A percentile compares a stretch with the other conserved stretches of the same genome.
Conservation (phyloP, 164 flowering plant species). For the Hamamelis virginiana region DNA sequence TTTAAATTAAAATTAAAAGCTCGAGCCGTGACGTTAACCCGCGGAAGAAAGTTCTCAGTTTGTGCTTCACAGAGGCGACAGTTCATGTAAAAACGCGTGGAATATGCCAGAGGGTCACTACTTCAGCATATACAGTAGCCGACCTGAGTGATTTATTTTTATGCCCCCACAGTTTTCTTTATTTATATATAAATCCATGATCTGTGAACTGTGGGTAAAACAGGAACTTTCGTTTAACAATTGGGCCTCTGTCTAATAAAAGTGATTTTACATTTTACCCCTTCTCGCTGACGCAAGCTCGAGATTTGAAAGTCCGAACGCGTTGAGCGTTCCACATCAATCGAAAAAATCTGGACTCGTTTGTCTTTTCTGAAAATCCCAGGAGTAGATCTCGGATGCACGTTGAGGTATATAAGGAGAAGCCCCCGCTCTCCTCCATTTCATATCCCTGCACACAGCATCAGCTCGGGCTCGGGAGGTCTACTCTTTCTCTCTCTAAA, state of each 20-base stretch:
- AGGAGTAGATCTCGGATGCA: slow-evolving; percentile 12
- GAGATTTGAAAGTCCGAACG: too few species aligned
- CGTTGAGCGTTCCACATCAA: slow-evolving; percentile 4
- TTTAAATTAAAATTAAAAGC: too few species aligned
- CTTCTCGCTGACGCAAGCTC: neutral
- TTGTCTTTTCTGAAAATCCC: slow-evolving; percentile 7
- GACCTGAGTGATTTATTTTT: too few species aligned
- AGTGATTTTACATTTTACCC: neutral
- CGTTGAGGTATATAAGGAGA: slow-evolving; percentile 16
- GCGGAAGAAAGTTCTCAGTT: too few species aligned
- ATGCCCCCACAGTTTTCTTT: too few species aligned
- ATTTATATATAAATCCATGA: neutral
- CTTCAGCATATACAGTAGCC: too few species aligned
- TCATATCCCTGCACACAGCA: neutral
- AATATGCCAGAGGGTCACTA: too few species aligned
- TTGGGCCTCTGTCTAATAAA: neutral
- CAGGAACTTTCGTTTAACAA: neutral
- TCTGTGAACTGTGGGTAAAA: neutral
- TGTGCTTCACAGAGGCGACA: too few species aligned
- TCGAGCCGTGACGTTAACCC: too few species aligned
- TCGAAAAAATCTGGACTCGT: neutral
- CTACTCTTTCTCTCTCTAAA: neutral
- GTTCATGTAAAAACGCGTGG: too few species aligned
- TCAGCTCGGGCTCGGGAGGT: neutral
- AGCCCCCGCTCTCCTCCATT: neutral